Evolutionary conservation across 805 yeast genomes (phyloP), one percentile per base, ranked within the genome.

Genomic region (Zygotorulaspora florentina): DNA sequence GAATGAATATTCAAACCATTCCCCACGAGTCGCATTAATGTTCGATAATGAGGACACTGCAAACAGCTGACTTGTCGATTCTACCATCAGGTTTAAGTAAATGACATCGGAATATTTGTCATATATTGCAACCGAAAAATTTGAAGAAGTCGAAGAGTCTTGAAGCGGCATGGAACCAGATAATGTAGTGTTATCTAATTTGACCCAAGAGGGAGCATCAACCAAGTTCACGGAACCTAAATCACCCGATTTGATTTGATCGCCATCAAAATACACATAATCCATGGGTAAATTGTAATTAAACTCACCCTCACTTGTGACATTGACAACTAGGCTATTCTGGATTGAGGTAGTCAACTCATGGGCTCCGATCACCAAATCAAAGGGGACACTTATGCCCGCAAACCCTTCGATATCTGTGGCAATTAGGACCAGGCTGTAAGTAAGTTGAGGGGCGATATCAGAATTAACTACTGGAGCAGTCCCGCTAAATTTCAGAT

Each of bases 391-490:
- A 52, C 74, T 80, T 3, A 81, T 82, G 13, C 86, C 89, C 1
- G 93, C 70, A 61, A 64, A 89, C 1, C 95, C 96, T 20, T 66
- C 65, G 57, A 80, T 79, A 58, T 89, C 96, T 1, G 95, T 72
- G 1, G 90, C 96, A 46, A 89, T 80, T 54, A 90, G 75, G 36
- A 80, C 73, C 54, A 91, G 80, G 13, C 77, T 75, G 62, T 79
- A 93, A 35, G 72, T 69, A 53, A 79, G 72, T 34, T 95, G 87
- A 9, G 97, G 98, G 1, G 99, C 99, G 55, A 88, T 84, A 13
- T 77, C 74, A 2, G 96, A 86, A 54, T 87, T 84, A 27, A 87
- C 87, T 7, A 84, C 72, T 9, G 99, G 99, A 1, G 96, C 91
- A 1, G 83, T 82, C 27, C 99, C 99, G 35, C 80, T 73, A 65